Evolutionary conservation across 345 rosid species (phyloP).

Genomic region (Leavenworthia alabamica): DNA sequence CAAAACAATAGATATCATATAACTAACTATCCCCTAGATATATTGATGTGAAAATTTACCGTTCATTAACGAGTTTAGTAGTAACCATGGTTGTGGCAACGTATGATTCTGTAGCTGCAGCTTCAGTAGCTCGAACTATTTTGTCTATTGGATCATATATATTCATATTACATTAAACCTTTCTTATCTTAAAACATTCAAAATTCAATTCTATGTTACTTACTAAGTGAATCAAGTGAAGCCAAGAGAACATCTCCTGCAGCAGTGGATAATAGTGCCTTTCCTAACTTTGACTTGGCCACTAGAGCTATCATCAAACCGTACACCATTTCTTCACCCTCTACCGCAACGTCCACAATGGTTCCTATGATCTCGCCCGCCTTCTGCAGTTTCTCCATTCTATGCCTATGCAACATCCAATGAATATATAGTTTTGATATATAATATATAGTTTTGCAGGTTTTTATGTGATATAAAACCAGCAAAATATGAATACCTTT

Average conservation of each 20-base stretch:
- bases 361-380: constrained; percentile 26
- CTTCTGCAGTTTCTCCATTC: too few species aligned
- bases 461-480: too few species aligned
- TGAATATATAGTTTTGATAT: neutral
- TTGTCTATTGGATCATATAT: constrained; percentile 35
- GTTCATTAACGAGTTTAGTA: constrained; percentile 44
- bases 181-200: too few species aligned
- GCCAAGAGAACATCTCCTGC: constrained; percentile 74
- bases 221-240: constrained; percentile 75
- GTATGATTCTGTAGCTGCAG: constrained; percentile 58
- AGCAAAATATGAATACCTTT: constrained; percentile 46
- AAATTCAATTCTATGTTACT: constrained; percentile 37
- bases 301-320: constrained; percentile 54
- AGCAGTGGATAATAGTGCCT: constrained; percentile 52
- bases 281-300: constrained; percentile 59
- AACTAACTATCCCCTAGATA: too few species aligned
- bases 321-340: constrained; percentile 40
- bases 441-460: neutral
- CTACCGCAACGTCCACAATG: constrained; percentile 28
- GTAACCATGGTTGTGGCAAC: constrained; percentile 57
- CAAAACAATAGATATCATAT: too few species aligned
- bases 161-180: neutral
- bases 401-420: constrained; percentile 15
- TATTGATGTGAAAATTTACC: too few species aligned
- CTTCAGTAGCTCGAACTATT: constrained; percentile 75